Conservation (phyloP, 1,284 basidiomycete genomes). For the Tylopilus sp. region DNA sequence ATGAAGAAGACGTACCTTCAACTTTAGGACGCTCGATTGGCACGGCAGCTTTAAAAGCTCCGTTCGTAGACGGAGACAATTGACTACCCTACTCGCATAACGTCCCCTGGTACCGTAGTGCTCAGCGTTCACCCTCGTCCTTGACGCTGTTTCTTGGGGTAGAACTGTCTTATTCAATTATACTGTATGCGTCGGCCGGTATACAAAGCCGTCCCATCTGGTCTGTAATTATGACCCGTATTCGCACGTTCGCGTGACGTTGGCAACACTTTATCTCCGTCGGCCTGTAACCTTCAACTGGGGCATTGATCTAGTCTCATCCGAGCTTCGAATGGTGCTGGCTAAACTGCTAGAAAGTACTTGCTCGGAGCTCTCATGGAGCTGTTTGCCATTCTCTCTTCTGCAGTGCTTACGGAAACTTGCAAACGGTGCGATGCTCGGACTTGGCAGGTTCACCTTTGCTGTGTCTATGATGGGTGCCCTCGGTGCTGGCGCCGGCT, state of each 20-base stretch:
- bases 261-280: no score
- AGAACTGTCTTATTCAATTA: slow-evolving; percentile 8
- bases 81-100: slow-evolving; percentile 4
- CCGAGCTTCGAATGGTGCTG: slow-evolving; percentile 8
- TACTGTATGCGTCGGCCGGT: slow-evolving; percentile 8
- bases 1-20: slow-evolving; percentile 23
- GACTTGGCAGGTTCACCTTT: slow-evolving; percentile 11
- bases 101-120: neutral
- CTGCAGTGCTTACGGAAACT: slow-evolving; percentile 8
- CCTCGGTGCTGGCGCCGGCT: slow-evolving; percentile 40
- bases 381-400: neutral
- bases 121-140: neutral
- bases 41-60: slow-evolving; percentile 16
- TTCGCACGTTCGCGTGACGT: neutral
- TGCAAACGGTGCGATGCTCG: neutral
- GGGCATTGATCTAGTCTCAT: neutral
- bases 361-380: slow-evolving; percentile 3
- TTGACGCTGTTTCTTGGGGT: neutral
- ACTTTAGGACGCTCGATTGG: slow-evolving; percentile 32
- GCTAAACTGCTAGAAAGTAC: slow-evolving; percentile 5
- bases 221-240: no score
- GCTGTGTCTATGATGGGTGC: slow-evolving; percentile 26
- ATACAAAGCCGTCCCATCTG: no score
- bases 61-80: slow-evolving; percentile 1
- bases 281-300: neutral